Conservation (phyloP, 495 filamentous ascomycete species). For the Hypomontagnella monticulosa region DNA sequence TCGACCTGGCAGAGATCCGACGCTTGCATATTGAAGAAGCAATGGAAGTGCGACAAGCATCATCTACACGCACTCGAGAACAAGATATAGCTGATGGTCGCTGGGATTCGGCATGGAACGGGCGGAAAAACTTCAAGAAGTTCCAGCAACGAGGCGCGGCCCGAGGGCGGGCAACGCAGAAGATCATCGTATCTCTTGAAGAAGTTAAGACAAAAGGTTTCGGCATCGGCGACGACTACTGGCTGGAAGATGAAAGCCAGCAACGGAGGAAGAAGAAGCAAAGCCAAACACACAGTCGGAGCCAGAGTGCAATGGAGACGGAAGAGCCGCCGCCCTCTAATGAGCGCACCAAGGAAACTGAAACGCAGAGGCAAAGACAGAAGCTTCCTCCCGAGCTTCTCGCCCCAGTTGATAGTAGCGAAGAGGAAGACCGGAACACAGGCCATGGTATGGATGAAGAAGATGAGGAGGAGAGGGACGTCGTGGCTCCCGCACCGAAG, state of each 20-base stretch:
- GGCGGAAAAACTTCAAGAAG: slow-evolving; percentile 94
- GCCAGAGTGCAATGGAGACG: slow-evolving; percentile 34
- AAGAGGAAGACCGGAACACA: slow-evolving; percentile 45
- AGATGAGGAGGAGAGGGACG: slow-evolving; percentile 38
- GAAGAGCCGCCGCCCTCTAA: background rate
- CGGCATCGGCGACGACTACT: slow-evolving; percentile 87
- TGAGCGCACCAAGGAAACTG: slow-evolving; percentile 1
- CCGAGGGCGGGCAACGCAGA: slow-evolving; percentile 57
- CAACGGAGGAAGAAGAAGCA: slow-evolving; percentile 41
- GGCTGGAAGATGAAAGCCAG: slow-evolving; percentile 63
- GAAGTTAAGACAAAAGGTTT: slow-evolving; percentile 81
- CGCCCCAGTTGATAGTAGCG: slow-evolving; percentile 51
- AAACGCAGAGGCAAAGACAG: slow-evolving; percentile 15
- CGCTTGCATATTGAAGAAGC: slow-evolving; percentile 82
- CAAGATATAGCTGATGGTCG: slow-evolving; percentile 63
- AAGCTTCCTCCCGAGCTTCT: slow-evolving; percentile 21
- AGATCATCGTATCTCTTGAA: slow-evolving; percentile 80
- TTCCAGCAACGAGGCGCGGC: slow-evolving; percentile 73
- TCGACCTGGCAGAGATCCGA: slow-evolving; percentile 76
- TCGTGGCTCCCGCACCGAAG: slow-evolving; percentile 30
- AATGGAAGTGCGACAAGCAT: slow-evolving; percentile 67
- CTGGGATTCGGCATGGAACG: slow-evolving; percentile 95
- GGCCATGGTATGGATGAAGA: slow-evolving; percentile 31
- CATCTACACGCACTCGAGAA: slow-evolving; percentile 48
- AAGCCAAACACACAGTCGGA: slow-evolving; percentile 41